A percentile compares a stretch with the other conserved stretches of the same genome.
phyloP scores from a whole-genome alignment of 2,329 filamentous ascomycete genomes.

The Endoconidiophora polonica region DNA sequence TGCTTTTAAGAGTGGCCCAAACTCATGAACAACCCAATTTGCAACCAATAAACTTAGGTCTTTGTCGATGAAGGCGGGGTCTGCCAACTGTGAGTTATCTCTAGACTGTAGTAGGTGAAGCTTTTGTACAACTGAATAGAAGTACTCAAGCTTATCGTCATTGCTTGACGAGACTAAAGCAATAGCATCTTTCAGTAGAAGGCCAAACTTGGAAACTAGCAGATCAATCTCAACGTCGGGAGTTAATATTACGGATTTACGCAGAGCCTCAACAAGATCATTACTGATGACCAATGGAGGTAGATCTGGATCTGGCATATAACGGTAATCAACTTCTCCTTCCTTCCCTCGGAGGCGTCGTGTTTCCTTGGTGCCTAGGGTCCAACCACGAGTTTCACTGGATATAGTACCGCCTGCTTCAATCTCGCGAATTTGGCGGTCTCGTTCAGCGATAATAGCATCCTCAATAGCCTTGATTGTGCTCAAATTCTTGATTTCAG shows the following conservation, averaged over 20 bases:
- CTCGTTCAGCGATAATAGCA: slow-evolving; percentile 77
- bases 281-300: slow-evolving; percentile 58
- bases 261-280: slow-evolving; percentile 51
- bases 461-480: slow-evolving; percentile 93
- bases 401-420: slow-evolving; percentile 57
- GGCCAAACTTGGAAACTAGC: slow-evolving; percentile 44
- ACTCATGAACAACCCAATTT: slow-evolving; percentile 60
- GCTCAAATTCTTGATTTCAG: slow-evolving; percentile 93
- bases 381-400: slow-evolving; percentile 88
- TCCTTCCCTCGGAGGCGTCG: slow-evolving; percentile 76
- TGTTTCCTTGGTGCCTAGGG: slow-evolving; percentile 68
- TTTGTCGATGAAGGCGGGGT: slow-evolving; percentile 17
- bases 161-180: slow-evolving; percentile 63
- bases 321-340: slow-evolving; percentile 91
- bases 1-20: slow-evolving; percentile 46
- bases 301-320: slow-evolving; percentile 95
- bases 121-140: slow-evolving; percentile 45
- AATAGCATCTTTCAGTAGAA: slow-evolving; percentile 69
- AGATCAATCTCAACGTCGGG: slow-evolving; percentile 54
- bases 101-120: slow-evolving; percentile 21
- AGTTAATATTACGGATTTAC: slow-evolving; percentile 45
- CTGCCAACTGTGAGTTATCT: slow-evolving; percentile 16
- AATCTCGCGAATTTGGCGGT: slow-evolving; percentile 69
- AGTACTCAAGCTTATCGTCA: slow-evolving; percentile 68
- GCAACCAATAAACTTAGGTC: slow-evolving; percentile 31